These are phyloP conservation scores for Tulasnella sp. DNA, from an alignment of 768 basidiomycete species.

Conservation along the genomic window DNA sequence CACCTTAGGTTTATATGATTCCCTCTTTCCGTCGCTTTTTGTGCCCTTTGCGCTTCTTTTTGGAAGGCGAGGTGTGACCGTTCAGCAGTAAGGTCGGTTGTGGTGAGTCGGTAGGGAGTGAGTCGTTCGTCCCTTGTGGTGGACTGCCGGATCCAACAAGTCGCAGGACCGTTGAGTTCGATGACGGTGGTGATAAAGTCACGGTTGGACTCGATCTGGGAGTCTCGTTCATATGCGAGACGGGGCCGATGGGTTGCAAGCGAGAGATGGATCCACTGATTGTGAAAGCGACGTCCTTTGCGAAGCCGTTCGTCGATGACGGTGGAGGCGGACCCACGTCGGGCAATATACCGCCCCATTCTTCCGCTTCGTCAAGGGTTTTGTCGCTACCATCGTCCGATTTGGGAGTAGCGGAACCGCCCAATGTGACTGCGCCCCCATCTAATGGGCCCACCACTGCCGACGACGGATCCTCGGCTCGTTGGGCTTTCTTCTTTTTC, in stretches of 20 bases:
- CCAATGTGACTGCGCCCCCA: no score
- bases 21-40: not conserved
- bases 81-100: not conserved
- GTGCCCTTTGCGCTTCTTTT: not conserved
- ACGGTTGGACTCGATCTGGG: not conserved
- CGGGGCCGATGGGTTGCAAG: not conserved
- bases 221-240: not conserved
- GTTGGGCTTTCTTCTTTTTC: no score
- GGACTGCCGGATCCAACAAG: not conserved
- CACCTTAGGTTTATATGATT: not conserved
- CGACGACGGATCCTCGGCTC: no score
- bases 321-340: not conserved
- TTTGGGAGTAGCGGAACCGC: not conserved
- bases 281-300: not conserved
- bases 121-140: no score
- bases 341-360: not conserved
- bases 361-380: not conserved
- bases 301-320: not conserved
- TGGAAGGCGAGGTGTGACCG: not conserved
- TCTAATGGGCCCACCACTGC: no score
- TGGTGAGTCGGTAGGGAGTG: not conserved
- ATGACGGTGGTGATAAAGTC: not conserved
- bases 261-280: not conserved
- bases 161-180: not conserved
- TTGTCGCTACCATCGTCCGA: not conserved